phyloP scores from a whole-genome alignment of 2,329 filamentous ascomycete species.

The Alternaria atra region DNA sequence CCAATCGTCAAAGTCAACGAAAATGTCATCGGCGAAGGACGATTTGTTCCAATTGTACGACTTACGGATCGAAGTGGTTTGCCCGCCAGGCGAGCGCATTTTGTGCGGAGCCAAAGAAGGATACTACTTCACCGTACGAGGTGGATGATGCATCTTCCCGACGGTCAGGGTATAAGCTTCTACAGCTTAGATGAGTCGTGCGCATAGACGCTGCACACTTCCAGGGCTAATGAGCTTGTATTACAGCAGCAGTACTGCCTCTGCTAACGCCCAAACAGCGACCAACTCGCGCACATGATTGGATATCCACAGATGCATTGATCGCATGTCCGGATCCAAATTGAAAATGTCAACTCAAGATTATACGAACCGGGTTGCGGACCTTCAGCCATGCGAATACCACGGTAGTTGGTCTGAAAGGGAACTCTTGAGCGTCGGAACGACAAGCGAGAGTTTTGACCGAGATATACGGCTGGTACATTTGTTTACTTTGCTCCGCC shows the following conservation, averaged over 20 bases:
- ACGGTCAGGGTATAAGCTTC: constrained; percentile 16
- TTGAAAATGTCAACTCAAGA: constrained; percentile 22
- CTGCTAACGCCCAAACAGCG: constrained; percentile 17
- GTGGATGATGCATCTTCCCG: constrained; percentile 20
- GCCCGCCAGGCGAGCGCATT: constrained; percentile 17
- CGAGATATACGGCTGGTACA: background rate
- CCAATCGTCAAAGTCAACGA: background rate
- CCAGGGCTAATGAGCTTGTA: background rate
- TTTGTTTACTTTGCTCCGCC: background rate
- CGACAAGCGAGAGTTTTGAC: background rate
- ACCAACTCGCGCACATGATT: constrained; percentile 19
- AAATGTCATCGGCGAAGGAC: constrained; percentile 1
- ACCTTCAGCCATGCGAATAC: constrained; percentile 19
- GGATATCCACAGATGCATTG: constrained; percentile 22
- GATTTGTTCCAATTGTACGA: constrained; percentile 19
- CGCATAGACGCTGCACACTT: background rate
- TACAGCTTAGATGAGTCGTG: constrained; percentile 15
- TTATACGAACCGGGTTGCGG: constrained; percentile 12
- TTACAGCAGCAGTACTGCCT: constrained; percentile 14
- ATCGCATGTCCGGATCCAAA: constrained; percentile 22
- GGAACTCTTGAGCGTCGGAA: background rate
- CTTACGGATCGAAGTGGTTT: constrained; percentile 18
- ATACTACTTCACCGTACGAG: constrained; percentile 17
- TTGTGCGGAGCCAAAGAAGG: constrained; percentile 17
- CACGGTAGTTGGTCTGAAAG: constrained; percentile 11